Evolutionary conservation across 805 yeast genomes (phyloP).

Genomic region (Ascoidea tarda): DNA sequence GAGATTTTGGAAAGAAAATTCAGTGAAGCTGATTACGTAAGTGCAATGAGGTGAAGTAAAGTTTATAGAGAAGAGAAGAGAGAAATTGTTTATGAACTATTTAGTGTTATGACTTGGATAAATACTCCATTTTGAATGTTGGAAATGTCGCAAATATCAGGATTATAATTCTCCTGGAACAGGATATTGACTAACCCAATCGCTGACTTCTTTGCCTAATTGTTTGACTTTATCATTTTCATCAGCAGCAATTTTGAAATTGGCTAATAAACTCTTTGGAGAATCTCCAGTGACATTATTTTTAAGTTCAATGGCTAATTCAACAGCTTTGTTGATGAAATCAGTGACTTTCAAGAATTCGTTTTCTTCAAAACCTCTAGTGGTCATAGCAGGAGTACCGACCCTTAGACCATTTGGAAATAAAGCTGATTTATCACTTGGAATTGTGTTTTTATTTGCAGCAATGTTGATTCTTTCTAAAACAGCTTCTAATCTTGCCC

Average conservation of each 20-base stretch:
- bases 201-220: conserved; percentile 50
- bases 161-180: conserved; percentile 64
- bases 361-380: conserved; percentile 85
- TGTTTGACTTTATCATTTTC: conserved; percentile 45
- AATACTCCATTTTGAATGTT: too few relatives aligned
- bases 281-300: conserved; percentile 40
- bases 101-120: too few relatives aligned
- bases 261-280: conserved; percentile 44
- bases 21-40: too few relatives aligned
- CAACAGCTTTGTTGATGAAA: conserved; percentile 70
- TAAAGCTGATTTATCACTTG: conserved; percentile 93
- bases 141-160: too few relatives aligned
- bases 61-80: too few relatives aligned
- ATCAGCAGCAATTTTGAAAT: conserved; percentile 59
- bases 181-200: conserved; percentile 66
- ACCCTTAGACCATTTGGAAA: conserved; percentile 96
- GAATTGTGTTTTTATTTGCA: conserved; percentile 92
- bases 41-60: too few relatives aligned
- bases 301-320: conserved; percentile 49
- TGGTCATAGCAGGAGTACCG: conserved; percentile 98
- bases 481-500: conserved; percentile 93
- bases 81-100: too few relatives aligned
- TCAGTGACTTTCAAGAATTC: conserved; percentile 73
- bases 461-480: conserved; percentile 93
- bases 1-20: too few relatives aligned